Base-by-base conservation (phyloP, 2,329 filamentous ascomycete species). In the Cercospora canescens region DNA sequence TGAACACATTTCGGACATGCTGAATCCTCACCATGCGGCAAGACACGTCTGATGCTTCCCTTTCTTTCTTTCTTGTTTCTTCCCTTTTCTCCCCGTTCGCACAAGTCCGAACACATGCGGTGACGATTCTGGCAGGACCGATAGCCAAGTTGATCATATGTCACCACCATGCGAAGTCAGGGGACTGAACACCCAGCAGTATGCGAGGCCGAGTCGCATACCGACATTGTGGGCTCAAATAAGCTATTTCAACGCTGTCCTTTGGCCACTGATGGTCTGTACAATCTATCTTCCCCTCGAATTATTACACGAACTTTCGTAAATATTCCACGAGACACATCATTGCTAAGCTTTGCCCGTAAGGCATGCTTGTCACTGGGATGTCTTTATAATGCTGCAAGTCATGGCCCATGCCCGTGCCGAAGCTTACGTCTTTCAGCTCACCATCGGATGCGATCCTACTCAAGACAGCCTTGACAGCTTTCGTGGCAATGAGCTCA, bases 311-410 rank as follows among this genome's bases (percentile, higher is more conserved):
- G 67, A 86, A 90, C 34, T 84, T 84, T 56, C 90, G 83, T 77
- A 91, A 75, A 71, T 90, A 91, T 79, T 94, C 91, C 0, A 90
- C 90, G 69, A 94, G 76, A 0, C 90, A 88, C 88, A 94, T 93
- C 69, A 93, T 92, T 0, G 90, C 91, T 91, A 94, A 93, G 0
- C 91, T 90, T 77, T 94, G 91, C 0, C 91, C 91, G 72, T 94
- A 94, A 6, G 91, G 91, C 91, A 94, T 94, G 71, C 89, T 90
- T 2, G 91, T 94, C 67, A 89, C 79, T 1, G 88, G 85, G 65
- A 94, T 93, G 69, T 91, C 86, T 77, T 90, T 89, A 75, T 94
- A 94, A 76, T 92, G 90, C 79, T 93, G 86, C 74, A 93, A 77
- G 64, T 85, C 85, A 69, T 87, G 83, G 0, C 91, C 91, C 90